phyloP scores from a whole-genome alignment of 2,329 filamentous ascomycete species.

The Paraphoma sp. region DNA sequence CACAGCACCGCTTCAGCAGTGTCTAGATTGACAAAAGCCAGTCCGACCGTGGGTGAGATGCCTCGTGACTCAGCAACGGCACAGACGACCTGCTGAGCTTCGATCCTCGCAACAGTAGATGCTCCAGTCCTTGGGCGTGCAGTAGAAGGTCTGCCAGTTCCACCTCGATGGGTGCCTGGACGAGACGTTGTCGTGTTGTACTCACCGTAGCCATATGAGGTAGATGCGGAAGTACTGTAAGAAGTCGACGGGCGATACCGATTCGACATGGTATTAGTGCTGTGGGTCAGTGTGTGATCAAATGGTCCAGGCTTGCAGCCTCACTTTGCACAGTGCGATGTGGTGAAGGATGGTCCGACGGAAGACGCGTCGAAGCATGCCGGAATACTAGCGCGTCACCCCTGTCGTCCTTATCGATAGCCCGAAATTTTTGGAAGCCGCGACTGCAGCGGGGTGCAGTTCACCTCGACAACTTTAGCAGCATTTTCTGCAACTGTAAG shows the following conservation, averaged over 20 bases:
- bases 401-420: slow-evolving; percentile 30
- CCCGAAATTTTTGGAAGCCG: slow-evolving; percentile 14
- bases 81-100: slow-evolving; percentile 79
- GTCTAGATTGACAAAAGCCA: slow-evolving; percentile 86
- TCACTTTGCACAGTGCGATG: slow-evolving; percentile 1
- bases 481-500: not conserved
- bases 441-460: slow-evolving; percentile 3
- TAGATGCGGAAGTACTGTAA: slow-evolving; percentile 38
- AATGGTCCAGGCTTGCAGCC: slow-evolving; percentile 2
- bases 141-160: slow-evolving; percentile 51
- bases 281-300: slow-evolving; percentile 28
- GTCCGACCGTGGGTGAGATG: slow-evolving; percentile 80
- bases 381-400: slow-evolving; percentile 21
- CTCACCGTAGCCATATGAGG: slow-evolving; percentile 44
- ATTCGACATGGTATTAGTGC: slow-evolving; percentile 36
- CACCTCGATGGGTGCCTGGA: slow-evolving; percentile 35
- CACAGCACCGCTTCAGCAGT: slow-evolving; percentile 85
- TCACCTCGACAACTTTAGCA: not conserved
- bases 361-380: slow-evolving; percentile 12
- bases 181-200: slow-evolving; percentile 47
- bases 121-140: slow-evolving; percentile 60
- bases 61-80: slow-evolving; percentile 88
- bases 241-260: slow-evolving; percentile 34
- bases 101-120: slow-evolving; percentile 64
- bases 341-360: slow-evolving; percentile 2